A percentile compares a stretch with the other conserved stretches of the same genome.
Conservation (phyloP, 2,329 filamentous ascomycete genomes). For the Aureobasidium vineae region DNA sequence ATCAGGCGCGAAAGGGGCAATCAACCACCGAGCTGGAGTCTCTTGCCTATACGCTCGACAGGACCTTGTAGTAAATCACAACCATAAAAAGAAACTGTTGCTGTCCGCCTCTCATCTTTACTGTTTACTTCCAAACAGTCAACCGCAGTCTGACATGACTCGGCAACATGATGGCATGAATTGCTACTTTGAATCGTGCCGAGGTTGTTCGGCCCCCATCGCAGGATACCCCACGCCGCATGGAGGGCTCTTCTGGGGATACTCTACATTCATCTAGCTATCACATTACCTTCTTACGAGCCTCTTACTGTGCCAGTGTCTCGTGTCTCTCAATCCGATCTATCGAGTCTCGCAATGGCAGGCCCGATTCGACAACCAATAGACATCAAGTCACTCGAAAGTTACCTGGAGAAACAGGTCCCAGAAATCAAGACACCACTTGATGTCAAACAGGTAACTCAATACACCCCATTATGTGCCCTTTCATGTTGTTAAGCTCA, state of each 20-base stretch:
- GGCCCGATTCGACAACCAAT: constrained; percentile 88
- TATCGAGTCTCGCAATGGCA: constrained; percentile 59
- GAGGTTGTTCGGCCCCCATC: constrained; percentile 15
- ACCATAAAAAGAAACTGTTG: neutral
- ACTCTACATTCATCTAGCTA: neutral
- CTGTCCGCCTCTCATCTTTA: neutral
- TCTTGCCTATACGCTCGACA: neutral
- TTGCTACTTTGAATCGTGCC: constrained; percentile 9
- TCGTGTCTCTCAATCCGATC: neutral
- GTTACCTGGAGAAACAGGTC: constrained; percentile 74
- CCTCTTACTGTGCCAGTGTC: neutral
- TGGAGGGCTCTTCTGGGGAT: neutral
- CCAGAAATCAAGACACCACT: constrained; percentile 79
- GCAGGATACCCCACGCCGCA: constrained; percentile 5
- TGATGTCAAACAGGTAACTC: constrained; percentile 77
- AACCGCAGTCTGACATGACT: constrained; percentile 7
- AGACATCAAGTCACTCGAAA: constrained; percentile 73
- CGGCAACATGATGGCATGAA: constrained; percentile 20
- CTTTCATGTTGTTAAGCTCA: constrained; percentile 15
- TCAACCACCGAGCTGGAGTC: neutral
- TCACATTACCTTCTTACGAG: neutral
- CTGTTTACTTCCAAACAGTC: constrained; percentile 1
- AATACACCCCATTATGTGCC: neutral
- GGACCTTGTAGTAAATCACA: too few relatives aligned
- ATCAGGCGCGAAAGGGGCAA: neutral